Evolutionary conservation across 192 early-diverging fungal genomes (phyloP), one percentile per base, ranked within the genome.

Genomic region (Backusella psychrophila): DNA sequence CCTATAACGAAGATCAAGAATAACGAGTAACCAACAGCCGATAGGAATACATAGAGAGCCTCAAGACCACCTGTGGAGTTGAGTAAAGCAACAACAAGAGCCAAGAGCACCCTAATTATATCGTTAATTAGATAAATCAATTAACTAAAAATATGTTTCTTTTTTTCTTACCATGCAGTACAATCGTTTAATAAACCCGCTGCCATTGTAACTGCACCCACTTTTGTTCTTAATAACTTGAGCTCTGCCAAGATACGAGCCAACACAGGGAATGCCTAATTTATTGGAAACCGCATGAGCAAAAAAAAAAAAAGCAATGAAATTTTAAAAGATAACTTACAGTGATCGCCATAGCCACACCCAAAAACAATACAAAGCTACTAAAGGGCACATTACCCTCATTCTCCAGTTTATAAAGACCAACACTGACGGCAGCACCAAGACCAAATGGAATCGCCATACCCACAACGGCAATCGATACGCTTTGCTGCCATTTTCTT

Each of bases 271-370:
- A 97, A 99, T 1, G 96, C 96, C 84, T 87, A 79, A 9, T 31
- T 31, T 31, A 31, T 33, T 36, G 15, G 4, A 52, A 39, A 39
- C 1, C 11, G 29, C 5, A 52, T 52, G 49, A 52, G 49, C 7
- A n/a, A 17, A n/a, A 52, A n/a, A 17, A n/a, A 52, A n/a, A n/a
- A 21, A 8, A 9, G 19, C 1, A 23, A 21, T 17, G 36, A 11
- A 38, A 9, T 38, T 9, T 0, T 38, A 38, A 4, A 33, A 33
- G 3, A 33, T 46, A 59, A 72, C 82, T 76, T 85, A 87, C 86
- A 0, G 96, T 98, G 73, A 98, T 95, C 34, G 93, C 84, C 92
- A 97, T 96, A 52, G 94, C 94, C 6, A 98, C 96, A 49, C 96
- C 95, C 23, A 88, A 85, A 82, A 96, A 98, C 68, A 96, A 89